Conservation (phyloP, 805 yeast genomes). For the Saccharomycopsis sp. region DNA sequence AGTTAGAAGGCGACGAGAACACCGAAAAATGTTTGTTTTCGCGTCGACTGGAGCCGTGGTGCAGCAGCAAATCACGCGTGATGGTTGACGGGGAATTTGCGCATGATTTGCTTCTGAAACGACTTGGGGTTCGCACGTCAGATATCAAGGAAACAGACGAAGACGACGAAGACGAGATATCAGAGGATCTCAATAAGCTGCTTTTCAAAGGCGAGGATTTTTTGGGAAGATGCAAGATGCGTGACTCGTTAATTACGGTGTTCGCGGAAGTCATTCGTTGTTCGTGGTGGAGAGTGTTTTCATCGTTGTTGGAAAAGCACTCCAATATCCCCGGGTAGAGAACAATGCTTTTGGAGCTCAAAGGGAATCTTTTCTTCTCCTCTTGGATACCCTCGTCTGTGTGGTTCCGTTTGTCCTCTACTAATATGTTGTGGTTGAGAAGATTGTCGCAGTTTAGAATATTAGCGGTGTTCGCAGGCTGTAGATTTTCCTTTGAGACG, state of each 20-base stretch:
- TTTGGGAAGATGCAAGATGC: slow-evolving; percentile 17
- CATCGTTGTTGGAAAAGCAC: neutral
- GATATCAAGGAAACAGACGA: neutral
- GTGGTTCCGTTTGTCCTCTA: neutral
- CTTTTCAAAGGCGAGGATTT: slow-evolving; percentile 16
- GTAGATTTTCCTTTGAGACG: slow-evolving; percentile 12
- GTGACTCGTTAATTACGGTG: neutral
- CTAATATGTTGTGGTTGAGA: slow-evolving; percentile 4
- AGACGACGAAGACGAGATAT: neutral
- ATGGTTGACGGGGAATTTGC: neutral
- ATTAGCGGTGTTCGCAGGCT: slow-evolving; percentile 8
- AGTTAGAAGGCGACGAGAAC: slow-evolving; percentile 14
- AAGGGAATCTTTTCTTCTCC: slow-evolving; percentile 2
- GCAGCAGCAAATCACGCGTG: neutral
- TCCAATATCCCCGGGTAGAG: slow-evolving; percentile 16
- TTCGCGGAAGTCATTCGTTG: no score
- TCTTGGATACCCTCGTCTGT: neutral
- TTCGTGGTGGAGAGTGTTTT: no score
- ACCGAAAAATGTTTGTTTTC: slow-evolving; percentile 1
- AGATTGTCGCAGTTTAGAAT: slow-evolving; percentile 12
- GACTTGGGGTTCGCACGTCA: neutral
- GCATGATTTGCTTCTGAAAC: neutral
- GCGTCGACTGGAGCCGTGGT: neutral
- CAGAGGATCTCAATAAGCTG: neutral
- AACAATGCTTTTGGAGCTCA: slow-evolving; percentile 13